Base-by-base conservation (phyloP, 1,284 basidiomycete genomes). In the Ustilago xerochloae region DNA sequence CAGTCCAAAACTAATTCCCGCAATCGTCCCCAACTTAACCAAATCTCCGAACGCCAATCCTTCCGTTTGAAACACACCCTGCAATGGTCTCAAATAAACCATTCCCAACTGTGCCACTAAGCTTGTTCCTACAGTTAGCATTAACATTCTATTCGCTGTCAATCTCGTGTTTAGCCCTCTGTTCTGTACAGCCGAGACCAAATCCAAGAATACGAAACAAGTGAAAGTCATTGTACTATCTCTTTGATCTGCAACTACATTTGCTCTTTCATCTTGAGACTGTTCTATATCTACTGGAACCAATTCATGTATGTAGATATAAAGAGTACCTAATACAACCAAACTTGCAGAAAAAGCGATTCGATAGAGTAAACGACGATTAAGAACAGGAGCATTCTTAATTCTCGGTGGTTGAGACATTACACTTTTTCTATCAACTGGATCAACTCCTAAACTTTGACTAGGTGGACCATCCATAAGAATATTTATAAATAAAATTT, bases 401-500 rank as follows among this genome's bases (percentile, higher is more conserved):
- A 89, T 90, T 49, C 96, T 87, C 15, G 96, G 96, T 0, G 93
- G 94, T 64, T 90, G 89, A 10, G 71, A 61, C 81, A 84, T 83
- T 93, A 98, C 97, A 32, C 96, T 90, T 20, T 91, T 91, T 20
- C 90, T 90, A 83, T 97, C 92, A 22, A 96, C 93, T 9, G 96
- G 96, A 85, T 99, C 96, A 6, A 99, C 96, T 51, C 96, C 96
- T 45, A 99, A 88, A 50, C 92, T 94, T 85, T 97, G 95, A 82
- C 92, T 94, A 2, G 95, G 95, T 15, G 95, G 95, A n/a, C 94
- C 96, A 80, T 98, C 95, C 95, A 97, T 97, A 53, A 98, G 89
- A 82, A 98, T 97, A 86, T 98, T 98, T 85, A 98, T 97, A 85
- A 97, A 98, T 24, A 99, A 87, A 78, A 99, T 98, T 85, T 98